Evolutionary conservation across 768 basidiomycete genomes (phyloP), one percentile per base, ranked within the genome.

Genomic region (Tubosaeta sp.): DNA sequence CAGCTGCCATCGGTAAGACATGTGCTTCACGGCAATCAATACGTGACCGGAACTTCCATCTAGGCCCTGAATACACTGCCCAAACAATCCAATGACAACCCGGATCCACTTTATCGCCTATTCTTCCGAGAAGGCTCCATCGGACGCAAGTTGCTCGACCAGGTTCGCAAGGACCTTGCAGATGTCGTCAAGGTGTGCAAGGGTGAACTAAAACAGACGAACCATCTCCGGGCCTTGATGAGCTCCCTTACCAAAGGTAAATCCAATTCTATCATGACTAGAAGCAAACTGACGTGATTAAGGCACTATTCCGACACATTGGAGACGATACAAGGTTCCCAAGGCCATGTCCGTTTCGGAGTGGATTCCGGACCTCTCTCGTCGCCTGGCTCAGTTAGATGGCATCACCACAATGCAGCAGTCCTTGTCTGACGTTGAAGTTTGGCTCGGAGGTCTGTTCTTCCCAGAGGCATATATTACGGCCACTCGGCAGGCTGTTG

Each of bases 381-480:
- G 83, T 27, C 86, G 97, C 19, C 71, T 98, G 33, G 78, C 71
- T n/a, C 95, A 98, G 65, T 80, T 98, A 35, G 82, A 93, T 48
- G 70, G 73, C 31, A 84, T 97, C 51, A 70, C 68, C 16, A 38
- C 57, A n/a, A 66, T 71, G 70, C 66, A 71, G 13, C 84, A 86
- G 56, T 83, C 77, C 62, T 70, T 86, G 56, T 78, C 74, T 57
- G 76, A 88, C 59, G 73, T 88, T 43, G 84, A 91, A 69, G 88
- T 97, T 42, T 92, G 91, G 89, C 81, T 98, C 13, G 94, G 95
- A 22, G 90, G 91, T 0, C 70, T 99, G 51, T 97, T 98, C 79
- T 94, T 90, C 80, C 97, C 95, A 1, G 91, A 95, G 64, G 95
- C 94, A 4, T 98, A 93, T 66, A 80, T 98, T 61, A 97, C 95